Evolutionary conservation across 2,329 filamentous ascomycete species (phyloP), one percentile per base, ranked within the genome.

Genomic region (Alternaria viburni): DNA sequence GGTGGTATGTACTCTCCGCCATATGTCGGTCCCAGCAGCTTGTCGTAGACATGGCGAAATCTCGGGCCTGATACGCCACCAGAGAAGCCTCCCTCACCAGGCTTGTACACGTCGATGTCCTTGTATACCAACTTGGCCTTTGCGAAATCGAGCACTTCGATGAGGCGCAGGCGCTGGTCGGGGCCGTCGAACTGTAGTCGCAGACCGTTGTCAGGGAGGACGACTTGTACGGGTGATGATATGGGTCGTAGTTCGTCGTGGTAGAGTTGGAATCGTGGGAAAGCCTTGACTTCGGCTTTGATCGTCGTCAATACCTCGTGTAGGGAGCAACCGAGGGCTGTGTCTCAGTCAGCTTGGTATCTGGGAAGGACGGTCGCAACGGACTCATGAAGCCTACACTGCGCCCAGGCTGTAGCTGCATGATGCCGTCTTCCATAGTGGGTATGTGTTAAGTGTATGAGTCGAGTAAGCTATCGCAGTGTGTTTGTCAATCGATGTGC

Each of bases 151-250:
- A 93, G 81, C 8, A 98, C 89, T 80, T 99, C 96, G 70, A 99
- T 93, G 65, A 99, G 83, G 3, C 96, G 91, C 45, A 99, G 83
- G 36, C 95, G 89, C 80, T 99, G 96, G 74, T 98, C 94, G 5
- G 92, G 90, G 0, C 94, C 96, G 77, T 99, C 96, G 76, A 99
- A 99, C 45, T 93, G 93, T 57, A 99, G 83, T 12, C 95, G 91
- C 28, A 99, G 80, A 26, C 96, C 96, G 81, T 98, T 99, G 4
- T 88, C 86, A 1, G 94, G 92, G 5, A 99, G 87, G 17, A 86
- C 86, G 59, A 98, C 81, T 46, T 92, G 84, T 17, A 97, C 87
- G 0, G 93, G 92, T 26, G 92, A 88, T 30, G 85, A 85, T 32
- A 97, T 86, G 4, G 96, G 95, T 12, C 89, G 83, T 15, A 87